These are phyloP conservation scores for Neofusicoccum ribis DNA, from an alignment of 2,329 filamentous ascomycete genomes.

Conservation along the genomic window DNA sequence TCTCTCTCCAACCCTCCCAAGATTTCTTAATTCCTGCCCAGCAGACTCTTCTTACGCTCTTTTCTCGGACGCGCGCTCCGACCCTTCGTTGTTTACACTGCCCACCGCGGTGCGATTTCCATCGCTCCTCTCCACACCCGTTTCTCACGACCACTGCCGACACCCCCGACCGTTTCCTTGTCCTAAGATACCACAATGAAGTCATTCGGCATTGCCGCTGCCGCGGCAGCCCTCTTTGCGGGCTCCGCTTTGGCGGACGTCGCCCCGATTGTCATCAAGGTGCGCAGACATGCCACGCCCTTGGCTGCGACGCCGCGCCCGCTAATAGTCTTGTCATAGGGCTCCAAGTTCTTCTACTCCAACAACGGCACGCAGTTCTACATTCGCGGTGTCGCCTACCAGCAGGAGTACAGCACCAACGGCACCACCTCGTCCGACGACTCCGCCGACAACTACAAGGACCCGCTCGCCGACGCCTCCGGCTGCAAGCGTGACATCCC, in stretches of 20 bases:
- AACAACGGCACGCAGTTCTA: slow-evolving; percentile 72
- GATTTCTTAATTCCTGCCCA: slow-evolving; percentile 16
- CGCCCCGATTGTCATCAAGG: slow-evolving; percentile 70
- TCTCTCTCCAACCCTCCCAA: slow-evolving; percentile 18
- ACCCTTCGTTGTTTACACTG: slow-evolving; percentile 3
- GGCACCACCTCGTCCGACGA: slow-evolving; percentile 56
- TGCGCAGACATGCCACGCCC: slow-evolving; percentile 30
- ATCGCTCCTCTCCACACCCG: slow-evolving; percentile 16
- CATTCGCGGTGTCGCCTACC: slow-evolving; percentile 94
- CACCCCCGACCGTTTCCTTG: not conserved
- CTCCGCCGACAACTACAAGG: slow-evolving; percentile 62
- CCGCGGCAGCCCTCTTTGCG: slow-evolving; percentile 55
- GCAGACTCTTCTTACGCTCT: slow-evolving; percentile 20
- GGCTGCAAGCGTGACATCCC: slow-evolving; percentile 84
- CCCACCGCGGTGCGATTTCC: slow-evolving; percentile 1
- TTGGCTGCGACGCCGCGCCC: slow-evolving; percentile 8
- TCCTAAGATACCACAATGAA: slow-evolving; percentile 50
- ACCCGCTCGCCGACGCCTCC: slow-evolving; percentile 74
- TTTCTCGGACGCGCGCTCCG: slow-evolving; percentile 20
- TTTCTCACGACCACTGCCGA: not conserved
- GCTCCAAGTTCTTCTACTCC: slow-evolving; percentile 87
- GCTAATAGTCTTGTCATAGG: slow-evolving; percentile 45
- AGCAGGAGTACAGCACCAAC: slow-evolving; percentile 66
- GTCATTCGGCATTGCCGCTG: slow-evolving; percentile 51
- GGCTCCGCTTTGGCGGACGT: slow-evolving; percentile 55